Conservation (phyloP, 192 early-diverging fungal species). For the Backusella morwellensis region DNA sequence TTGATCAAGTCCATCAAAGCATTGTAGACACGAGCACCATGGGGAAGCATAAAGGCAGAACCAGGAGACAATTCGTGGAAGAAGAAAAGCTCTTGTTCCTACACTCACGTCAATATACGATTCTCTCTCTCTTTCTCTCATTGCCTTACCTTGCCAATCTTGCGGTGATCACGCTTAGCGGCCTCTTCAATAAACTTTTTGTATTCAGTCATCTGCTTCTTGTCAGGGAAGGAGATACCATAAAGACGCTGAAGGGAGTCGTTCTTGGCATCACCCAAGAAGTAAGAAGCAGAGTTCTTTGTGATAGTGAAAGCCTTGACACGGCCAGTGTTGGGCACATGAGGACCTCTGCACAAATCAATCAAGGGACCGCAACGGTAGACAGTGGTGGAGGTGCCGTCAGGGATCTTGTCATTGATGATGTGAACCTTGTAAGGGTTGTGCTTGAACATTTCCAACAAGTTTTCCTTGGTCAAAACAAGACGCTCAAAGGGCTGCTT, state of each 20-base stretch:
- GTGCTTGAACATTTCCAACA: constrained; percentile 97
- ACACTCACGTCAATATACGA: not conserved
- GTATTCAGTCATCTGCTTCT: constrained; percentile 95
- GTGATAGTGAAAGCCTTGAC: constrained; percentile 92
- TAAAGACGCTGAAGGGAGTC: constrained; percentile 98
- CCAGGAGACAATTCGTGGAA: constrained; percentile 95
- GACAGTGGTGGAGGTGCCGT: constrained; percentile 93
- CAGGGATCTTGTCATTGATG: constrained; percentile 89
- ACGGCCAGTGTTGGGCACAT: constrained; percentile 90
- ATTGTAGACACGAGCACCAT: constrained; percentile 96
- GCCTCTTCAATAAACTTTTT: constrained; percentile 96
- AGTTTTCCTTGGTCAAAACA: constrained; percentile 80
- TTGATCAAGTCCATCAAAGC: constrained; percentile 89
- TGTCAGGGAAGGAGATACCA: constrained; percentile 99
- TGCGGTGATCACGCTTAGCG: constrained; percentile 94
- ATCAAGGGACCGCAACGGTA: constrained; percentile 99
- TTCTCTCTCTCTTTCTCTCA: not conserved
- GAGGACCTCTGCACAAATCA: constrained; percentile 95
- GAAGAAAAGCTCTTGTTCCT: constrained; percentile 99
- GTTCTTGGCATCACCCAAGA: constrained; percentile 95
- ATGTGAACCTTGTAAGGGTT: constrained; percentile 98
- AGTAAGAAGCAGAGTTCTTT: constrained; percentile 99
- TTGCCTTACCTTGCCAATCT: constrained; percentile 72
- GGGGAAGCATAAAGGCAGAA: constrained; percentile 92
- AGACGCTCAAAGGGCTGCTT: constrained; percentile 95